phyloP scores from a whole-genome alignment of 768 basidiomycete genomes.

The Lactifluus subvellereus region DNA sequence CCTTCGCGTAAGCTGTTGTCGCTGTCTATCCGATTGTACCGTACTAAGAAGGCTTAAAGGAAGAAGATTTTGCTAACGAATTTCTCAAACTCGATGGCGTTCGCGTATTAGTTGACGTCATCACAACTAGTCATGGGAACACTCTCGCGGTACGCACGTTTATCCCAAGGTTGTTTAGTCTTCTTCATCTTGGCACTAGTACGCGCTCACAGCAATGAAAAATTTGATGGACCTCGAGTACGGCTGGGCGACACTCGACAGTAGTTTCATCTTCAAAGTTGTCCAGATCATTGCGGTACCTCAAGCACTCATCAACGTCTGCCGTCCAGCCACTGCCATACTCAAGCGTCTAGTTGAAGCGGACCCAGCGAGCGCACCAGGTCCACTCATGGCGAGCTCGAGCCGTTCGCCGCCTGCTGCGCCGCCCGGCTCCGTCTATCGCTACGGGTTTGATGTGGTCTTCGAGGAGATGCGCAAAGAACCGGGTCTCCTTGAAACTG shows the following conservation, averaged over 20 bases:
- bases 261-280: slow-evolving; percentile 67
- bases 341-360: slow-evolving; percentile 87
- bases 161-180: background rate
- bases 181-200: slow-evolving; percentile 39
- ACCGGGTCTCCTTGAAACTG: slow-evolving; percentile 65
- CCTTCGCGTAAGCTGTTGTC: slow-evolving; percentile 50
- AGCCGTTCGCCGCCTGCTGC: slow-evolving; percentile 48
- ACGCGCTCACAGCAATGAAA: slow-evolving; percentile 80
- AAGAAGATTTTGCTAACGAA: slow-evolving; percentile 75
- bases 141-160: slow-evolving; percentile 63
- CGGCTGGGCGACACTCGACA: slow-evolving; percentile 72
- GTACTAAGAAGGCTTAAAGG: slow-evolving; percentile 39
- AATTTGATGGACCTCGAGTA: slow-evolving; percentile 83
- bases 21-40: background rate
- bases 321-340: slow-evolving; percentile 86
- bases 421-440: slow-evolving; percentile 68
- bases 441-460: slow-evolving; percentile 78
- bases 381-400: slow-evolving; percentile 51
- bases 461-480: slow-evolving; percentile 79
- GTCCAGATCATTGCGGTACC: slow-evolving; percentile 74
- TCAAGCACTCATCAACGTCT: slow-evolving; percentile 79
- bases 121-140: slow-evolving; percentile 67
- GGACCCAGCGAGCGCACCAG: slow-evolving; percentile 63
- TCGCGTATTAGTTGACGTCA: slow-evolving; percentile 61
- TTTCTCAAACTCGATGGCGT: slow-evolving; percentile 74